These are phyloP conservation scores for Lanzia echinophila DNA, from an alignment of 2,329 filamentous ascomycete species.

Conservation along the genomic window DNA sequence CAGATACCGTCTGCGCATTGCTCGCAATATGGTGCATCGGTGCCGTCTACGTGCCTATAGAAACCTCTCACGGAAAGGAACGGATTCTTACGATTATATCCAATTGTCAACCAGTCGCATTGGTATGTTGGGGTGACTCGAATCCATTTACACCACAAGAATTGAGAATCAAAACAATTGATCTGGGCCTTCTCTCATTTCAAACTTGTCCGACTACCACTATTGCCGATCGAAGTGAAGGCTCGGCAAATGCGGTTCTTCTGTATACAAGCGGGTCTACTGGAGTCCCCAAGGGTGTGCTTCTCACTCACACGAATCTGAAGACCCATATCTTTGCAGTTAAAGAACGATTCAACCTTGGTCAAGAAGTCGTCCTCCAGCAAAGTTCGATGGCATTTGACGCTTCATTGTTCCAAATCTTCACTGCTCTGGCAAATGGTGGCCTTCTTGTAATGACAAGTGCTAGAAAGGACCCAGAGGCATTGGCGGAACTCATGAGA, in stretches of 20 bases:
- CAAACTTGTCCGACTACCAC: not conserved
- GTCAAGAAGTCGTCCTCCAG: constrained; percentile 15
- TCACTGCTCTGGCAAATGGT: constrained; percentile 14
- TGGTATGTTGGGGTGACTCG: too few species aligned
- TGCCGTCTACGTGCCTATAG: constrained; percentile 32
- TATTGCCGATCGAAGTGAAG: not conserved
- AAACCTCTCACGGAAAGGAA: constrained; percentile 23
- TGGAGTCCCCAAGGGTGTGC: constrained; percentile 37
- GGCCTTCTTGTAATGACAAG: constrained; percentile 13
- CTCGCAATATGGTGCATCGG: constrained; percentile 31
- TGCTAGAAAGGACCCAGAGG: not conserved
- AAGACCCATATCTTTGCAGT: constrained; percentile 21
- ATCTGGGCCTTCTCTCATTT: too few species aligned
- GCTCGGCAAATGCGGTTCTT: not conserved
- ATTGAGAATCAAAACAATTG: too few species aligned
- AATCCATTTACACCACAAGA: too few species aligned
- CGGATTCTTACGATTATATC: constrained; percentile 26
- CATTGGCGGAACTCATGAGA: too few species aligned
- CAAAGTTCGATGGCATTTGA: constrained; percentile 19
- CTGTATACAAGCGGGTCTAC: constrained; percentile 64
- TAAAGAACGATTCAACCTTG: constrained; percentile 1
- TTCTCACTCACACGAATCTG: constrained; percentile 24
- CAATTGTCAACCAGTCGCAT: constrained; percentile 28
- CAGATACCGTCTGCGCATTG: constrained; percentile 27
- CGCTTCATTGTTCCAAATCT: constrained; percentile 16